Conservation (phyloP, 108 stramenopile species). For the Chaetoceros tenuissimus region DNA sequence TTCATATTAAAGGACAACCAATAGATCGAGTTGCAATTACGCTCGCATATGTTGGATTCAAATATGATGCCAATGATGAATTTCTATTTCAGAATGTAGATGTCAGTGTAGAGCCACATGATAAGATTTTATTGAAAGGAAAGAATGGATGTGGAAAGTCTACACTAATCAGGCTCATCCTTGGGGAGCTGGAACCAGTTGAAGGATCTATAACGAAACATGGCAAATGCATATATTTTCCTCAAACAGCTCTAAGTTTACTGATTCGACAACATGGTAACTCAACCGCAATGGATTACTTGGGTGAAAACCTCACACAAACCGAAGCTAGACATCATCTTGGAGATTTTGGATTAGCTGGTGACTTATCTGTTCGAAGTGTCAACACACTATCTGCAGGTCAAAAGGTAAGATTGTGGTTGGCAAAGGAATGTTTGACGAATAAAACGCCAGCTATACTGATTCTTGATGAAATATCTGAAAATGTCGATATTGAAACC, state of each 20-base stretch:
- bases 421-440: conserved; percentile 18
- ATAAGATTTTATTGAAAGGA: conserved; percentile 40
- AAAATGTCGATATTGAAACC: conserved; percentile 43
- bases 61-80: conserved; percentile 15
- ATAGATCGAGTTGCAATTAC: conserved; percentile 5
- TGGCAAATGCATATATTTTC: conserved; percentile 22
- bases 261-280: conserved; percentile 19
- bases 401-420: conserved; percentile 44
- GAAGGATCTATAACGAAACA: conserved; percentile 13
- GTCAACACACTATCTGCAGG: conserved; percentile 39
- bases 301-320: conserved; percentile 12
- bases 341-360: conserved; percentile 25
- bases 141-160: conserved; percentile 50
- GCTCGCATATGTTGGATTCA: conserved; percentile 30
- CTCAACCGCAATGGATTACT: conserved; percentile 15
- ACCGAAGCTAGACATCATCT: conserved; percentile 27
- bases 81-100: conserved; percentile 33
- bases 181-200: conserved; percentile 36
- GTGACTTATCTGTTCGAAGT: conserved; percentile 20
- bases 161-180: conserved; percentile 33
- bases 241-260: conserved; percentile 25
- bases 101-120: conserved; percentile 20
- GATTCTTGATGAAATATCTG: conserved; percentile 40
- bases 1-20: conserved; percentile 28
- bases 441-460: conserved; percentile 18